Base-by-base conservation (phyloP, 495 filamentous ascomycete species). In the Lindgomyces ingoldianus region DNA sequence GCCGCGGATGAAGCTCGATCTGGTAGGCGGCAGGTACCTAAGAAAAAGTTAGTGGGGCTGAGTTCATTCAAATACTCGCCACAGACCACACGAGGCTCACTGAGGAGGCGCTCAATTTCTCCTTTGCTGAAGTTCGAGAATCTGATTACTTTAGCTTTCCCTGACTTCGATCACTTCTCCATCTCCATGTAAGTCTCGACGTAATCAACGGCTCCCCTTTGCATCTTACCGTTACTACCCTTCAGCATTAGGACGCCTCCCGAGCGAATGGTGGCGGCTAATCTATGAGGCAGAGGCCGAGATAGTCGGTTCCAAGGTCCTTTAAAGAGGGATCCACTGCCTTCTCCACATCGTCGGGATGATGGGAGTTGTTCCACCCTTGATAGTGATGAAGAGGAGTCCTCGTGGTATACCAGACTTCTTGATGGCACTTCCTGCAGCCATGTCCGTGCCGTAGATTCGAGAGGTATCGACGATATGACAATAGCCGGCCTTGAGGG, bases 391-490 rank as follows among this genome's bases (percentile, higher is more conserved):
- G 69, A 85, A 91, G 44, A 91, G 70, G 42, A 87, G 75, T 16
- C 76, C 70, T 56, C 87, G 83, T 3, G 80, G 75, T 11, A 90
- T 48, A 1, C 79, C 77, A 4, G 81, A 83, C 26, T 80, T 57
- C 39, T 80, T 81, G 29, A 88, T 76, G 0, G 87, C 87, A 36
- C 83, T 75, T 12, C 88, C 88, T 58, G 90, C 86, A 69, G 87
- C 81, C 0, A 71, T 63, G 64, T 91, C 88, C 63, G 90, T 91
- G 45, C 73, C 79, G 72, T 90, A 90, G 73, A 82, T 83, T 70
- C 89, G 86, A 0, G 88, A 87, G 0, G 87, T 86, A 73, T 91
- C 88, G n/a, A n/a, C n/a, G 64, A 91, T 88, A 73, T 88, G 86
- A 33, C 86, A 81, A 77, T 90, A 90, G 39, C 88, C 88, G 6